Conservation (phyloP, 768 basidiomycete species). For the Auriculariales sp. region DNA sequence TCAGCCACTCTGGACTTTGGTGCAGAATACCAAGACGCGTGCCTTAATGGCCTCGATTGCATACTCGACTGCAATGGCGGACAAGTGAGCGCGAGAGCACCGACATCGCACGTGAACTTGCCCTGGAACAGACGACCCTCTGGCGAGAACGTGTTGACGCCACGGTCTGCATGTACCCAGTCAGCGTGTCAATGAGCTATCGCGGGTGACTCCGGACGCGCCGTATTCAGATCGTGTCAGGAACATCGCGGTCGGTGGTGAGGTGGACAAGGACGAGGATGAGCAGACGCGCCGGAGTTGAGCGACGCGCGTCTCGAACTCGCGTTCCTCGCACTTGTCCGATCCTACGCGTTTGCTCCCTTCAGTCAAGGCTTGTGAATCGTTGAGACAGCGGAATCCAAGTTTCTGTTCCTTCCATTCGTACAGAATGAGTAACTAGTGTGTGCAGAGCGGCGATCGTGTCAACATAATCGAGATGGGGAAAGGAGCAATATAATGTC, state of each 20-base stretch:
- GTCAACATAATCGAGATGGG: no score
- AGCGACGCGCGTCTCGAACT: conserved; percentile 1
- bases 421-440: no score
- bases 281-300: not conserved
- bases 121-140: conserved; percentile 98
- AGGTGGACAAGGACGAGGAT: not conserved
- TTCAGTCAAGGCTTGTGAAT: no score
- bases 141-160: conserved; percentile 98
- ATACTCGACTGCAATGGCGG: conserved; percentile 66
- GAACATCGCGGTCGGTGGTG: conserved; percentile 52
- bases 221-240: conserved; percentile 94
- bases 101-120: conserved; percentile 18
- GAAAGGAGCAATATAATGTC: no score
- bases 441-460: no score
- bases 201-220: conserved; percentile 15
- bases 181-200: no score
- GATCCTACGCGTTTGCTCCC: no score
- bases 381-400: no score
- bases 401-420: no score
- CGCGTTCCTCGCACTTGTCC: not conserved
- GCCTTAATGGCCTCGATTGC: conserved; percentile 99
- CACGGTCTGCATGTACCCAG: conserved; percentile 54
- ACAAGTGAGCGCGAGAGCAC: conserved; percentile 1
- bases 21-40: conserved; percentile 1
- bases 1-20: not conserved